Percentiles rank a stretch among this genome's conserved stretches.
phyloP scores from a whole-genome alignment of 805 yeast species.

The Wickerhamomyces strasburgensis region DNA sequence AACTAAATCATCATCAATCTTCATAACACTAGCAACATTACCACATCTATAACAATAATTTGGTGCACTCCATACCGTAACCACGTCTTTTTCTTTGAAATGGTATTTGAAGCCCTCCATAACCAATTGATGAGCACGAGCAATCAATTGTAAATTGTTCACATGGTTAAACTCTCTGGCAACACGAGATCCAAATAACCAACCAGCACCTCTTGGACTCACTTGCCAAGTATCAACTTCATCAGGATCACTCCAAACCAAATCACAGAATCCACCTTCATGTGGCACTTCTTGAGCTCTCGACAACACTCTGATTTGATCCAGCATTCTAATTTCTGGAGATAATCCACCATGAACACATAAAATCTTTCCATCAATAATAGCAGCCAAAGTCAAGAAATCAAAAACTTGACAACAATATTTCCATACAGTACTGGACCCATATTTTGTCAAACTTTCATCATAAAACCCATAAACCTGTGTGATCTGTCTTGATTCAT shows the following conservation, averaged over 20 bases:
- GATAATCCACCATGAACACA: conserved; percentile 98
- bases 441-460: conserved; percentile 89
- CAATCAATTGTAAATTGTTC: conserved; percentile 80
- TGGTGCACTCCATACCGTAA: conserved; percentile 98
- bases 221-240: conserved; percentile 98
- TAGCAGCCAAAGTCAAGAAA: conserved; percentile 89
- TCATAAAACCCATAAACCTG: conserved; percentile 98
- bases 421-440: conserved; percentile 93
- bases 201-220: conserved; percentile 97
- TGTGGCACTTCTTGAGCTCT: conserved; percentile 99
- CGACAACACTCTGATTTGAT: conserved; percentile 88
- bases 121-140: conserved; percentile 96
- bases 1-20: conserved; percentile 77
- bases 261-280: conserved; percentile 97
- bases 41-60: conserved; percentile 97
- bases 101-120: conserved; percentile 98
- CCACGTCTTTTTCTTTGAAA: conserved; percentile 86
- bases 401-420: conserved; percentile 96
- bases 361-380: conserved; percentile 87
- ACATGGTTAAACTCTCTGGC: conserved; percentile 96
- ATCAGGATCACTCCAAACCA: conserved; percentile 98
- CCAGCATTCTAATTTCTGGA: conserved; percentile 96
- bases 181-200: conserved; percentile 93
- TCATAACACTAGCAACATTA: conserved; percentile 97
- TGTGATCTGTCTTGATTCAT: conserved; percentile 95